Base-by-base conservation (phyloP, 139 green algal species). In the Monoraphidium neglectum region DNA sequence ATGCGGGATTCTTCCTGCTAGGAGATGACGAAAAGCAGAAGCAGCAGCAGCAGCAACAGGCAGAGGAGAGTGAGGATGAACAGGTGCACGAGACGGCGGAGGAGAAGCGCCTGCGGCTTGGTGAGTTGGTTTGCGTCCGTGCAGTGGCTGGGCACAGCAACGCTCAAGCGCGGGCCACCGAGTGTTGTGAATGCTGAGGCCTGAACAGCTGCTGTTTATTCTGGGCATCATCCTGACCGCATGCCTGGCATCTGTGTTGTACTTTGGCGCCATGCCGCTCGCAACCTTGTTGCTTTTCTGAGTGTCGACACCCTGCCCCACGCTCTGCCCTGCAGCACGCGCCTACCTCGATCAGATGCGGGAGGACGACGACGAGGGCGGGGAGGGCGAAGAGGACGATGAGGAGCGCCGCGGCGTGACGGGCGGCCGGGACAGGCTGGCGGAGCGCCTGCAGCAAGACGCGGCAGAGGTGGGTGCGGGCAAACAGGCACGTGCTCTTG, bases 21-120 rank as follows among this genome's bases (percentile, higher is more conserved):
- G 79, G 78, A 35, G 89, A 90, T 35, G 82, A 87, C 1, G 84
- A 90, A 21, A 65, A 65, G 57, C 38, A 37, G 1, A 75, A 77
- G n/a, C 61, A 47, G 1, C 47, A 57, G 32, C 49, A 16, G 15
- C 54, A 36, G 32, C 66, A 80, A n/a, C n/a, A n/a, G n/a, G n/a
- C n/a, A 0, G 62, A 88, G 15, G 73, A 87, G 0, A 75, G 84
- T 12, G 84, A 90, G 16, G 82, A 85, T 1, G 72, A 84, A 16
- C 72, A 90, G 69, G 66, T 57, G 37, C 70, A 78, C 40, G 93
- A 97, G 77, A 97, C 89, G 46, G 90, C 92, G 37, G 90, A 94
- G 68, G 83, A 96, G 84, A 96, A 96, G 74, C 83, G 92, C 0
- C 80, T 95, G 56, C 82, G 93, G 4, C 72, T 94, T 49, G 91